phyloP scores from a whole-genome alignment of 1,284 basidiomycete species.

The Mycena sp. region DNA sequence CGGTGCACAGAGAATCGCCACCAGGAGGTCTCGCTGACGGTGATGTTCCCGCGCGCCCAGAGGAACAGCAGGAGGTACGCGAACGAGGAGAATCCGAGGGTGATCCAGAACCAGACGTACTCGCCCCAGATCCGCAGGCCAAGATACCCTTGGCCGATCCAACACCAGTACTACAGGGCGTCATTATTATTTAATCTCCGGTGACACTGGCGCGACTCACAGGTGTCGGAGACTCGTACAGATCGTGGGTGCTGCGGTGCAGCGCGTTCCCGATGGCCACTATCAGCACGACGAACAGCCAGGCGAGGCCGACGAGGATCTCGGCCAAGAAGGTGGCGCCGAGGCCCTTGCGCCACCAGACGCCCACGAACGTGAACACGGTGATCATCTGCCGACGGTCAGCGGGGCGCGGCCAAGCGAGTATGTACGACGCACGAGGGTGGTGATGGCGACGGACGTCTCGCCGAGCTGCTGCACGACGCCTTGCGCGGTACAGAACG shows the following conservation, averaged over 20 bases:
- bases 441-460: constrained; percentile 50
- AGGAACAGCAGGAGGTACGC: constrained; percentile 51
- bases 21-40: constrained; percentile 43
- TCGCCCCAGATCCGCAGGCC: constrained; percentile 47
- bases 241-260: constrained; percentile 29
- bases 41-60: constrained; percentile 50
- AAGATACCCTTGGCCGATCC: constrained; percentile 48
- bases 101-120: constrained; percentile 57
- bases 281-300: constrained; percentile 49
- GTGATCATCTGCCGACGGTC: constrained; percentile 40
- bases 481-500: constrained; percentile 60
- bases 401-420: no score
- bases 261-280: constrained; percentile 42
- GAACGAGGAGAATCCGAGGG: constrained; percentile 44
- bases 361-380: constrained; percentile 47
- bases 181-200: no score
- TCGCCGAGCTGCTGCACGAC: constrained; percentile 40
- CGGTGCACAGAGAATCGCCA: constrained; percentile 45
- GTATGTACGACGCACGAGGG: constrained; percentile 40
- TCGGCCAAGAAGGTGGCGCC: constrained; percentile 36
- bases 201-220: no score
- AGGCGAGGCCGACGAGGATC: constrained; percentile 41
- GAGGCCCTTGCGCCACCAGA: constrained; percentile 45
- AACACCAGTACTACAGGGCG: constrained; percentile 55
- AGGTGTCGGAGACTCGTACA: constrained; percentile 47